phyloP scores from a whole-genome alignment of 1,139 yeast genomes.

The Pichia inconspicua region DNA sequence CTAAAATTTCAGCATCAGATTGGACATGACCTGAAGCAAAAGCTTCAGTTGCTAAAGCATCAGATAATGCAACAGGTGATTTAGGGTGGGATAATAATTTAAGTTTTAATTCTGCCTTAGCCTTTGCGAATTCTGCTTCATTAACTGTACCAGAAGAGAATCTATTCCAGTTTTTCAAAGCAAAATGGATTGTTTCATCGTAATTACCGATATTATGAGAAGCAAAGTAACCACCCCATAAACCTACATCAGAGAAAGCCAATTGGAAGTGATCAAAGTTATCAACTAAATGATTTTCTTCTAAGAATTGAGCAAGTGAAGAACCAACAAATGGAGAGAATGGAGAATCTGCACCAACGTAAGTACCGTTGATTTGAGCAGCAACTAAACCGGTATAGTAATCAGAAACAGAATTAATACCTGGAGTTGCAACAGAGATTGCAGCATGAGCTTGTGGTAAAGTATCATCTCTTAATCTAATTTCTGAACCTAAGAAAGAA shows the following conservation, averaged over 20 bases:
- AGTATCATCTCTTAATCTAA: conserved; percentile 82
- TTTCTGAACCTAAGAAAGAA: conserved; percentile 74
- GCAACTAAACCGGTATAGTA: conserved; percentile 68
- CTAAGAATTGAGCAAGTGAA: conserved; percentile 69
- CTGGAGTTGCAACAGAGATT: conserved; percentile 68
- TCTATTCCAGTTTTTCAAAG: conserved; percentile 83
- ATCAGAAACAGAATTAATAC: conserved; percentile 46
- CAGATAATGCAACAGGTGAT: conserved; percentile 44
- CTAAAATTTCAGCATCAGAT: conserved; percentile 51
- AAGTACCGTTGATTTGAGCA: conserved; percentile 59
- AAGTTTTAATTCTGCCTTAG: conserved; percentile 62
- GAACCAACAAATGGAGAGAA: conserved; percentile 66
- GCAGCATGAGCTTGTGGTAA: conserved; percentile 72
- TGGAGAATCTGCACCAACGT: conserved; percentile 42
- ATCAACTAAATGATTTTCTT: conserved; percentile 67
- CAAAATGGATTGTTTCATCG: conserved; percentile 73
- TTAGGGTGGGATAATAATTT: conserved; percentile 41
- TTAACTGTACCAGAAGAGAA: conserved; percentile 59
- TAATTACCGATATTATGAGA: conserved; percentile 49
- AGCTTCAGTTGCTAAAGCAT: conserved; percentile 53
- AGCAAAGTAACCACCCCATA: conserved; percentile 74
- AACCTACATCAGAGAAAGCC: conserved; percentile 68
- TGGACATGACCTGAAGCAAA: conserved; percentile 56
- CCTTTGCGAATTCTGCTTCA: conserved; percentile 72
- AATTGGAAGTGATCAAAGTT: conserved; percentile 61